Percentiles rank a stretch among this genome's conserved stretches.
Conservation (phyloP, 495 filamentous ascomycete species). For the Aspergillus cristatus region DNA sequence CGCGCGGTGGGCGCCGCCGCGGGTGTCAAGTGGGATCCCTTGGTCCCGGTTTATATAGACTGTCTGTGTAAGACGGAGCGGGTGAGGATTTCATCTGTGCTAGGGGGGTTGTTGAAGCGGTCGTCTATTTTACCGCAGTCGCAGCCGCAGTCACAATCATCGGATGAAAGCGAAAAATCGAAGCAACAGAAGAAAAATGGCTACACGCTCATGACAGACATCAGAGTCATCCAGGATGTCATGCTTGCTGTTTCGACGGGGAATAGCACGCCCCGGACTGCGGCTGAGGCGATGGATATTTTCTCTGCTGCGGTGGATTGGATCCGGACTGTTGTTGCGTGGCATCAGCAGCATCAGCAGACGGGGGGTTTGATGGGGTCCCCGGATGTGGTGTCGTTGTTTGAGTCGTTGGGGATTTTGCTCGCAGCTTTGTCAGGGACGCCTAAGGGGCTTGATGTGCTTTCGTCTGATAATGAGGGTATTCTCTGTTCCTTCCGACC, state of each 20-base stretch:
- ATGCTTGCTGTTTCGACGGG: conserved; percentile 34
- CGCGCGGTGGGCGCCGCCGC: conserved; percentile 39
- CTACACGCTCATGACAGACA: conserved; percentile 38
- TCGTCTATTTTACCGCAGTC: conserved; percentile 33
- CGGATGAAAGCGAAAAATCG: conserved; percentile 10
- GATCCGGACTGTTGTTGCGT: conserved; percentile 31
- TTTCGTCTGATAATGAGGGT: conserved; percentile 32
- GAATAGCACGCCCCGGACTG: conserved; percentile 18
- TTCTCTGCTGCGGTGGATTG: conserved; percentile 29
- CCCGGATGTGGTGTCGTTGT: conserved; percentile 33
- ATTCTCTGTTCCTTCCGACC: conserved; percentile 1
- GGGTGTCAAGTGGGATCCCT: conserved; percentile 49
- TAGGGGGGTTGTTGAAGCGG: conserved; percentile 50
- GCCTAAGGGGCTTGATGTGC: conserved; percentile 26
- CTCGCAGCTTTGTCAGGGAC: conserved; percentile 35
- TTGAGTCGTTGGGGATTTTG: conserved; percentile 36
- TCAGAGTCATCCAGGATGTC: conserved; percentile 36
- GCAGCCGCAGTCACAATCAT: conserved; percentile 9
- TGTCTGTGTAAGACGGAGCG: conserved; percentile 44
- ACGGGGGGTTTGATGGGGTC: conserved; percentile 26
- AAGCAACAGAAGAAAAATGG: conserved; percentile 8
- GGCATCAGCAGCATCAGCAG: conserved; percentile 25
- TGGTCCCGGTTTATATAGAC: conserved; percentile 55
- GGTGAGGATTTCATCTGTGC: conserved; percentile 46
- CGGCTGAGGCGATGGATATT: conserved; percentile 24